phyloP scores from a whole-genome alignment of 2,329 filamentous ascomycete species.

The Blumeria hordei region DNA sequence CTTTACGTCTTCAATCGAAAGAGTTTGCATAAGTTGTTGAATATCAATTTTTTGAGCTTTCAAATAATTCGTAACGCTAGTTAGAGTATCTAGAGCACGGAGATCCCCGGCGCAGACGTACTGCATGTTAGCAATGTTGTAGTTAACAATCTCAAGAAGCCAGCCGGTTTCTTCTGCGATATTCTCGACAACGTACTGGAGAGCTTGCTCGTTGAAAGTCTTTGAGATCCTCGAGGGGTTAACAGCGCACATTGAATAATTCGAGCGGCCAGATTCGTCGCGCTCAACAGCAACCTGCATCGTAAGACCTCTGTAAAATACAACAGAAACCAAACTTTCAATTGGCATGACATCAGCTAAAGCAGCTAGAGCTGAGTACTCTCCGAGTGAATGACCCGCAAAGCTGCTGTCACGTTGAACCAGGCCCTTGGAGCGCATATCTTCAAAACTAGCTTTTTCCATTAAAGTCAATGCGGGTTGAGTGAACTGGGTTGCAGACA shows the following conservation, averaged over 20 bases:
- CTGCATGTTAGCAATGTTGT: slow-evolving; percentile 51
- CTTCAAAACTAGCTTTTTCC: slow-evolving; percentile 99
- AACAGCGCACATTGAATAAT: slow-evolving; percentile 98
- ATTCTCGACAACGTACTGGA: slow-evolving; percentile 91
- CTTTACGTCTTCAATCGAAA: slow-evolving; percentile 79
- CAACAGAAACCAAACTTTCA: slow-evolving; percentile 89
- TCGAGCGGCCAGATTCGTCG: slow-evolving; percentile 75
- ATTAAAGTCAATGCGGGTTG: slow-evolving; percentile 92
- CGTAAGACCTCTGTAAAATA: slow-evolving; percentile 95
- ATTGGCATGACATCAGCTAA: slow-evolving; percentile 99
- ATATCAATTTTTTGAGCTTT: slow-evolving; percentile 97
- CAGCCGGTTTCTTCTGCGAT: slow-evolving; percentile 84
- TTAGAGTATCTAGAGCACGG: slow-evolving; percentile 44
- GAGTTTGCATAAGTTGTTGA: slow-evolving; percentile 65
- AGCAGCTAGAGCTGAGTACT: slow-evolving; percentile 91
- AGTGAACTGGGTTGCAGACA: slow-evolving; percentile 96
- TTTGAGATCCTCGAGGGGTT: slow-evolving; percentile 96
- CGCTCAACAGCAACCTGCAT: slow-evolving; percentile 99
- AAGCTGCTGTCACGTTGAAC: slow-evolving; percentile 94
- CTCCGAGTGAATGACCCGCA: slow-evolving; percentile 88
- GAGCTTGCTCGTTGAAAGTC: slow-evolving; percentile 92
- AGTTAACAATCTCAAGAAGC: slow-evolving; percentile 98
- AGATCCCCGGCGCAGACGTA: slow-evolving; percentile 51
- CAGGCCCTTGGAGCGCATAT: slow-evolving; percentile 92
- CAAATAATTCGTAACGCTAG: slow-evolving; percentile 62